Evolutionary conservation across 768 basidiomycete genomes (phyloP).

Genomic region (Suillus occidentalis): DNA sequence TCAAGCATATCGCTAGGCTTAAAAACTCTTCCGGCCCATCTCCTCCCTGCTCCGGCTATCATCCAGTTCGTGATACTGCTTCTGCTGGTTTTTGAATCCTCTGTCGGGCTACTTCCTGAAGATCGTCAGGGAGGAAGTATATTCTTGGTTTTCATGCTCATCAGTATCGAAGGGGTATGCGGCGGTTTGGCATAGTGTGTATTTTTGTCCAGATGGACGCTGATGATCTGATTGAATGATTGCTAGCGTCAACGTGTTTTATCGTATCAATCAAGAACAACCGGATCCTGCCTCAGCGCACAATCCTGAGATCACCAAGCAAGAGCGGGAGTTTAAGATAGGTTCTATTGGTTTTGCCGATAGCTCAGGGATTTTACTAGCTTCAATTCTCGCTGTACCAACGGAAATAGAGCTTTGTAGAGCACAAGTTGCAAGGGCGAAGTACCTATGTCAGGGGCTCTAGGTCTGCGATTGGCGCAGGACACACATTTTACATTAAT

Average conservation of each 20-base stretch:
- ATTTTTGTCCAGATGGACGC: neutral
- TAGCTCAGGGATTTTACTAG: slow-evolving; percentile 63
- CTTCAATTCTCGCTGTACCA: slow-evolving; percentile 40
- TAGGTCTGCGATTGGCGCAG: slow-evolving; percentile 24
- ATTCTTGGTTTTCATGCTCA: slow-evolving; percentile 66
- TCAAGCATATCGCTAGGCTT: slow-evolving; percentile 86
- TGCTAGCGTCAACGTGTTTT: slow-evolving; percentile 83
- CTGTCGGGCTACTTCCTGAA: slow-evolving; percentile 60
- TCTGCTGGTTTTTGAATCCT: slow-evolving; percentile 63
- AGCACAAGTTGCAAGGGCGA: slow-evolving; percentile 68
- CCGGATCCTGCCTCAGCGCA: slow-evolving; percentile 45
- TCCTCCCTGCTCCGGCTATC: slow-evolving; percentile 76
- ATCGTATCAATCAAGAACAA: slow-evolving; percentile 75
- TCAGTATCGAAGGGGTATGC: slow-evolving; percentile 88
- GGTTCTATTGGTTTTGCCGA: slow-evolving; percentile 88
- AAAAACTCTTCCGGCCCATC: slow-evolving; percentile 67
- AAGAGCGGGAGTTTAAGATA: slow-evolving; percentile 87
- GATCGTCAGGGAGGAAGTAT: slow-evolving; percentile 49
- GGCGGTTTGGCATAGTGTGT: slow-evolving; percentile 90
- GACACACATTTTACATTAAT: slow-evolving; percentile 1
- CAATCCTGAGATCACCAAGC: slow-evolving; percentile 60
- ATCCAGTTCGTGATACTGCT: slow-evolving; percentile 67
- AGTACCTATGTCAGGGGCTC: slow-evolving; percentile 65
- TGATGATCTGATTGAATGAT: slow-evolving; percentile 16
- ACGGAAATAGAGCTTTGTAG: slow-evolving; percentile 74